Evolutionary conservation across 768 basidiomycete species (phyloP), one percentile per base, ranked within the genome.

Genomic region (Lactarius psammicola): DNA sequence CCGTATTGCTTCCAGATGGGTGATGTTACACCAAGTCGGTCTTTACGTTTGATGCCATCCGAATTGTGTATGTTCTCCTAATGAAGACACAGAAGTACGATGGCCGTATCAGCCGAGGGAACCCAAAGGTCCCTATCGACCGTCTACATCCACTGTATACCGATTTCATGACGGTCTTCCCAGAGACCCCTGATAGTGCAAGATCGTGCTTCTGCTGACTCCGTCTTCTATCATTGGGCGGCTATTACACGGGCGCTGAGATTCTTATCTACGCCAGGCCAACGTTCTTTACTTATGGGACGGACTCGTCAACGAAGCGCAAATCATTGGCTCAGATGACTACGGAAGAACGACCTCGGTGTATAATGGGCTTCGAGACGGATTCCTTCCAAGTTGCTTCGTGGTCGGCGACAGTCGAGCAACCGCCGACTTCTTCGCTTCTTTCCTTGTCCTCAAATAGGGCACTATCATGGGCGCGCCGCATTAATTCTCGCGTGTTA

Each of bases 171-270:
- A 9, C 53, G 3, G 28, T 23, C 18, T 44, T 56, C 42, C 30
- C 23, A 56, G 33, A 46, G 62, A 63, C 62, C 62, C 62, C 62
- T 23, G 62, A 28, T 23, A 63, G 42, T 34, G 62, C 55, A 63
- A 33, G 20, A 9, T 20, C 28, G 20, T 31, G 28, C 9, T 55
- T 55, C 54, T 28, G 54, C 54, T 18, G 54, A 33, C 18, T 30
- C 13, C 23, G 4, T 49, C 40, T 18, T 49, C 40, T 18, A 17
- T 40, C 40, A 5, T 18, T 49, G 46, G 4, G 46, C 46, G 23
- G n/a, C n/a, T 4, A 26, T 26, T 26, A 2, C 23, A 20, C 46
- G 46, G 46, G 11, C 23, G 46, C 46, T 49, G 23, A 26, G 46
- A 26, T 49, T 23, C 46, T 49, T 49, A 49, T 49, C 46, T 49